These are phyloP conservation scores for Lasiosphaeria hispida DNA, from an alignment of 495 filamentous ascomycete genomes.

Conservation along the genomic window DNA sequence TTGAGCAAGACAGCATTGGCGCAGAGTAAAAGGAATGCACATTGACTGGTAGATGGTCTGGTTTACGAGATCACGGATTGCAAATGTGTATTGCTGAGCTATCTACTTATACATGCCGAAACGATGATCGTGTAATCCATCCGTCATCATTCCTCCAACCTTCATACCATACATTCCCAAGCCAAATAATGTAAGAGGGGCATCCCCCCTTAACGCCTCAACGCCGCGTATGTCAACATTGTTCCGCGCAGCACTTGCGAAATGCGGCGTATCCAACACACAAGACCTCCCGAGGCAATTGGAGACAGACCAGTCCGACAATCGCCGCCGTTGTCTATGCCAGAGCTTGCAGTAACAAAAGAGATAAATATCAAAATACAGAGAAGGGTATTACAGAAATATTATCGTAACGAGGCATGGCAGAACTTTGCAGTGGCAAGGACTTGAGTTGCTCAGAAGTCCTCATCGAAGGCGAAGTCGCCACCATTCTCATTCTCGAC, in stretches of 20 bases:
- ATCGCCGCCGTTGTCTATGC: conserved; percentile 21
- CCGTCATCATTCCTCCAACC: conserved; percentile 9
- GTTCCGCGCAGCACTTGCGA: conserved; percentile 12
- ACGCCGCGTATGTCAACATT: conserved; percentile 18
- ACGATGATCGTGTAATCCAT: conserved; percentile 16
- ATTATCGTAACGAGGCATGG: conserved; percentile 16
- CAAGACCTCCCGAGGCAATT: conserved; percentile 1
- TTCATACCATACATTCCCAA: conserved; percentile 10
- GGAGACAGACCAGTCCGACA: conserved; percentile 1
- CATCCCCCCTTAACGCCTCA: conserved; percentile 3
- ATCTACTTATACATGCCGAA: conserved; percentile 28
- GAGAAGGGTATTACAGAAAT: conserved; percentile 22
- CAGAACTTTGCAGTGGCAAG: conserved; percentile 5
- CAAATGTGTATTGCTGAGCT: conserved; percentile 9
- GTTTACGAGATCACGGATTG: neutral
- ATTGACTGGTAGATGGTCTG: neutral
- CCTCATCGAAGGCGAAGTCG: conserved; percentile 92
- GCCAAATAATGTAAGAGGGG: neutral
- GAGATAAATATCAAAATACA: conserved; percentile 7
- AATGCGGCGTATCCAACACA: conserved; percentile 23
- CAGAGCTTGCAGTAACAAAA: conserved; percentile 25
- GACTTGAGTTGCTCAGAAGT: conserved; percentile 66
- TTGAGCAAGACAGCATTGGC: neutral
- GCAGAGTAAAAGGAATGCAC: neutral
- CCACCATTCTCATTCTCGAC: conserved; percentile 62